Percentiles rank a stretch among this genome's conserved stretches.
These are phyloP conservation scores for Penicillium psychrofluorescens DNA, from an alignment of 495 filamentous ascomycete genomes.

Conservation along the genomic window DNA sequence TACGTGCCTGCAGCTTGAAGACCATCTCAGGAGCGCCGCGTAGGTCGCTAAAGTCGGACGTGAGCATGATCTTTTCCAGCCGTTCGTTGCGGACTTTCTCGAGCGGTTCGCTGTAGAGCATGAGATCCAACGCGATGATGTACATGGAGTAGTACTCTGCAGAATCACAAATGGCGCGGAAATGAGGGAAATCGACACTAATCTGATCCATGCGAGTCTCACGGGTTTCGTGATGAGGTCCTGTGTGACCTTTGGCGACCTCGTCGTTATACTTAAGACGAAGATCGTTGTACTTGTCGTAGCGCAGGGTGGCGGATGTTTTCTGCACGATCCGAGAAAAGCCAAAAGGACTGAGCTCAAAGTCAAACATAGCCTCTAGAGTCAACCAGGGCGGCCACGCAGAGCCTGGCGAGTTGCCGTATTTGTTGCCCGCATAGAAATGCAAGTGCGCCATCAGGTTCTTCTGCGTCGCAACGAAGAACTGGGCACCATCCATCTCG, in stretches of 20 bases:
- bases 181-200: constrained; percentile 91
- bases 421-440: constrained; percentile 88
- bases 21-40: constrained; percentile 93
- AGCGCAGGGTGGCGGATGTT: constrained; percentile 87
- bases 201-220: constrained; percentile 89
- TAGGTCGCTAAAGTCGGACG: constrained; percentile 98
- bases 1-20: constrained; percentile 78
- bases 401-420: constrained; percentile 76
- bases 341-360: constrained; percentile 82
- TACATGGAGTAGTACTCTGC: constrained; percentile 96
- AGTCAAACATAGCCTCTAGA: constrained; percentile 97
- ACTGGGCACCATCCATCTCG: constrained; percentile 93
- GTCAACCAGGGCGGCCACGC: constrained; percentile 98
- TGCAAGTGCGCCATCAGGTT: constrained; percentile 78
- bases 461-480: constrained; percentile 92
- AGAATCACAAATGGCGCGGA: constrained; percentile 89
- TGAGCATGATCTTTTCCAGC: constrained; percentile 96
- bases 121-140: constrained; percentile 88
- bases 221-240: constrained; percentile 28
- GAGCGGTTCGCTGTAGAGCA: constrained; percentile 90
- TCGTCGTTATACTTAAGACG: constrained; percentile 97
- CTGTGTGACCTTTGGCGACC: constrained; percentile 56
- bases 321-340: constrained; percentile 92
- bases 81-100: constrained; percentile 93
- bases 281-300: constrained; percentile 97